Evolutionary conservation across 768 basidiomycete genomes (phyloP).

Genomic region (Cytidiella melzeri): DNA sequence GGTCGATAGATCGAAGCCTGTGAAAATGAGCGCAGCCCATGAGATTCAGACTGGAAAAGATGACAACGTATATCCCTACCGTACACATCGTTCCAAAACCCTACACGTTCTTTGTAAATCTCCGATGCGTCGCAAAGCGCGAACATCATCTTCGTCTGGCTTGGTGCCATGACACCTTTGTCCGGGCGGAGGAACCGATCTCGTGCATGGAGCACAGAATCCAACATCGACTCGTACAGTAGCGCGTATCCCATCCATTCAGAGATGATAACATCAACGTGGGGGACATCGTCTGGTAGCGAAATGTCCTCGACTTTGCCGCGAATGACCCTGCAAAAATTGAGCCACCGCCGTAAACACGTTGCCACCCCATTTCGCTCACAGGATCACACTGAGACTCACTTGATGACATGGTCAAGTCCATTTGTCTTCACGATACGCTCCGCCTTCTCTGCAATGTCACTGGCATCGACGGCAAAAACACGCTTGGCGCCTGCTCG

Average conservation of each 20-base stretch:
- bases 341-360: neutral
- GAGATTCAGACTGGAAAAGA: slow-evolving; percentile 14
- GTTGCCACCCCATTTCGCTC: neutral
- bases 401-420: slow-evolving; percentile 65
- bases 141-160: slow-evolving; percentile 83
- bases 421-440: slow-evolving; percentile 44
- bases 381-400: slow-evolving; percentile 15
- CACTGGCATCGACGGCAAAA: slow-evolving; percentile 87
- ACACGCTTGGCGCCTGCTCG: slow-evolving; percentile 85
- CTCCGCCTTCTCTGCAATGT: slow-evolving; percentile 47
- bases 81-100: slow-evolving; percentile 89
- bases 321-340: slow-evolving; percentile 57
- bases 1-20: slow-evolving; percentile 82
- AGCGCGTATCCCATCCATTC: slow-evolving; percentile 98
- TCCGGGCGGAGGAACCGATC: slow-evolving; percentile 73
- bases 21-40: neutral
- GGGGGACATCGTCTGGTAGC: slow-evolving; percentile 61
- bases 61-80: no score
- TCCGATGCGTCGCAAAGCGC: slow-evolving; percentile 72
- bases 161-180: slow-evolving; percentile 84
- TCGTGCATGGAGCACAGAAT: slow-evolving; percentile 85
- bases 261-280: slow-evolving; percentile 92
- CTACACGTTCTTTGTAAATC: slow-evolving; percentile 73
- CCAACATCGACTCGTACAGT: slow-evolving; percentile 96
- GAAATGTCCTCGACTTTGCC: slow-evolving; percentile 88